Evolutionary conservation across 2,329 filamentous ascomycete genomes (phyloP).

Genomic region (Coniella vitis): DNA sequence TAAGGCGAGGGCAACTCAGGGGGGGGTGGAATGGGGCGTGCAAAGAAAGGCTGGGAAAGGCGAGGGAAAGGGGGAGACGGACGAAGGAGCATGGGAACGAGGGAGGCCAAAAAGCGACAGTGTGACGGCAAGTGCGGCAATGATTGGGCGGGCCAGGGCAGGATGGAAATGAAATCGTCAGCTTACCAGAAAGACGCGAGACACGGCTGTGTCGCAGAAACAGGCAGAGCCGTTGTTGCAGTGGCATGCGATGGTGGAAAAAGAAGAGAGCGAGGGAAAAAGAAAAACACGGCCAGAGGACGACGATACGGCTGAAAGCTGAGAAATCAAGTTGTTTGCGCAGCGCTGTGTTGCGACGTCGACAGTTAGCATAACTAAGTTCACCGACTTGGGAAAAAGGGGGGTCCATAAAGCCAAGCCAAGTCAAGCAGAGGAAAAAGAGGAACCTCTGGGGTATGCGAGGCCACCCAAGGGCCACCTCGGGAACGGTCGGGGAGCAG

Average conservation of each 20-base stretch:
- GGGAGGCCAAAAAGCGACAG: not conserved
- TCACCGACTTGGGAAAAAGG: not conserved
- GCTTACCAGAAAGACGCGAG: slow-evolving; percentile 1
- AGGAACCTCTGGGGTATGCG: too few species aligned
- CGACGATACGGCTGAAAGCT: too few species aligned
- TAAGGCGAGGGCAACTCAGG: slow-evolving; percentile 22
- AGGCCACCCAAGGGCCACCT: too few species aligned
- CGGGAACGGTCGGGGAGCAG: too few species aligned
- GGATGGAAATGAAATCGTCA: not conserved
- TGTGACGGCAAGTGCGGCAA: not conserved
- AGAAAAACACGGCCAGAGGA: not conserved
- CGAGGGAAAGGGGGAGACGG: not conserved
- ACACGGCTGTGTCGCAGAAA: slow-evolving; percentile 4
- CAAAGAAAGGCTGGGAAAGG: not conserved
- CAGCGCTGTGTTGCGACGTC: too few species aligned
- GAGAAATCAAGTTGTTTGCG: not conserved
- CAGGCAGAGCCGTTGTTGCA: not conserved
- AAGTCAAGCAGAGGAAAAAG: too few species aligned
- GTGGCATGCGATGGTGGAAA: not conserved
- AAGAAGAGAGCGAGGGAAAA: not conserved
- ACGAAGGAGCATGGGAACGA: slow-evolving; percentile 1
- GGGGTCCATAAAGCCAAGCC: not conserved
- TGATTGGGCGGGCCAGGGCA: not conserved
- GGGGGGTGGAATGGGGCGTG: slow-evolving; percentile 19
- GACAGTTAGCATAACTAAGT: not conserved